Percentiles rank a stretch among this genome's conserved stretches.
These are phyloP conservation scores for Omphalotus guepiniiformis DNA, from an alignment of 768 basidiomycete genomes.

Conservation along the genomic window DNA sequence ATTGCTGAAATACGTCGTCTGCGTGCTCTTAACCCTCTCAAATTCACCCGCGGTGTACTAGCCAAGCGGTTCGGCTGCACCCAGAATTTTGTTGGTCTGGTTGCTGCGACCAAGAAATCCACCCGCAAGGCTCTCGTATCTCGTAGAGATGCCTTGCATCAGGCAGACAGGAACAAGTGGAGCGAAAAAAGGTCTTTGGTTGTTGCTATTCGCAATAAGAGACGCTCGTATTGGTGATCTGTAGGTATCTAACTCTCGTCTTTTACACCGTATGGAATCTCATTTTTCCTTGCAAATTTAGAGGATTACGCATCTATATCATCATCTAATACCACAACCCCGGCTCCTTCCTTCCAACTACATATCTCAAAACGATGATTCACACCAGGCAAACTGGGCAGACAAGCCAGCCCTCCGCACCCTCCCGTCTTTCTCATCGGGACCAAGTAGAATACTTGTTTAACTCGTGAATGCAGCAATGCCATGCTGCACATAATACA, in stretches of 20 bases:
- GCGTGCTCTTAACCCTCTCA: constrained; percentile 50
- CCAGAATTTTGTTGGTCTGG: constrained; percentile 56
- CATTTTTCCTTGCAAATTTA: too few species aligned
- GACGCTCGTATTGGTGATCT: constrained; percentile 71
- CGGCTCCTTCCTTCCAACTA: constrained; percentile 45
- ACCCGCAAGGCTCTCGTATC: constrained; percentile 39
- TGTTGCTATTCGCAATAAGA: constrained; percentile 60
- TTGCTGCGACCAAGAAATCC: constrained; percentile 58
- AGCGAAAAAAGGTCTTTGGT: constrained; percentile 63
- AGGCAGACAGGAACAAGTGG: constrained; percentile 52
- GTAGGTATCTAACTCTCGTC: too few species aligned
- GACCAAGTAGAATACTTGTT: constrained; percentile 72
- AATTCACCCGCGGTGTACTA: constrained; percentile 61
- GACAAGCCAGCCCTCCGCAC: constrained; percentile 70
- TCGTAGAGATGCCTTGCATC: constrained; percentile 44
- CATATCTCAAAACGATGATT: constrained; percentile 85
- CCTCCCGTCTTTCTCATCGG: constrained; percentile 82
- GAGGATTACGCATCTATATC: constrained; percentile 38
- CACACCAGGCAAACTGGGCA: constrained; percentile 79
- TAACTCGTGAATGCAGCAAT: constrained; percentile 89
- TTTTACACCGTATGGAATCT: too few species aligned
- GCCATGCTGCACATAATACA: constrained; percentile 99
- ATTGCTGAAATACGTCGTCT: constrained; percentile 56
- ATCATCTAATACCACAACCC: constrained; percentile 13
- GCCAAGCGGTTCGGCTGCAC: constrained; percentile 77